Conservation (phyloP, 2,329 filamentous ascomycete genomes). For the Fusarium odoratissimum region DNA sequence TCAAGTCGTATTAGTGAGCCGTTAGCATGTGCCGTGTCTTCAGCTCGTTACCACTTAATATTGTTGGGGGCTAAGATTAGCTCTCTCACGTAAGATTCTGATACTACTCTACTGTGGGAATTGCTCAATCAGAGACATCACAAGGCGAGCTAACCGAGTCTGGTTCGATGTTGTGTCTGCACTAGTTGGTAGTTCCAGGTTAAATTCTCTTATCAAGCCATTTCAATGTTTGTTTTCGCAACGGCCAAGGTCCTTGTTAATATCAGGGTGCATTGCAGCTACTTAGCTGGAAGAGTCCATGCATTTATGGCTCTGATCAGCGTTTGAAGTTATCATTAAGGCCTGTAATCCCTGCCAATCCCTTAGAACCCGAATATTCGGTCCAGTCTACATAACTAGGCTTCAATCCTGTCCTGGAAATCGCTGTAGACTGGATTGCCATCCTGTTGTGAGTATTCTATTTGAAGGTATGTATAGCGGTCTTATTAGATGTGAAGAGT, state of each 20-base stretch:
- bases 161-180: background rate
- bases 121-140: background rate
- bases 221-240: background rate
- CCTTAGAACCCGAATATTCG: background rate
- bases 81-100: conserved; percentile 25
- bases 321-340: background rate
- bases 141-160: background rate
- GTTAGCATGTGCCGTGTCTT: background rate
- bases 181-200: background rate
- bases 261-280: background rate
- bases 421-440: background rate
- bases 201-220: conserved; percentile 5
- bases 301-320: background rate
- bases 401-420: background rate
- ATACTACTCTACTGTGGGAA: background rate
- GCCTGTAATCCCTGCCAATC: background rate
- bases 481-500: background rate
- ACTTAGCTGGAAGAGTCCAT: background rate
- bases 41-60: conserved; percentile 1
- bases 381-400: background rate
- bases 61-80: conserved; percentile 16
- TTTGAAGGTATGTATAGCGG: background rate
- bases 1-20: background rate
- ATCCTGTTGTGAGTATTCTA: background rate
- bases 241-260: background rate